Base-by-base conservation (phyloP, 768 basidiomycete genomes). In the Chalciporus sphaerocephalus region DNA sequence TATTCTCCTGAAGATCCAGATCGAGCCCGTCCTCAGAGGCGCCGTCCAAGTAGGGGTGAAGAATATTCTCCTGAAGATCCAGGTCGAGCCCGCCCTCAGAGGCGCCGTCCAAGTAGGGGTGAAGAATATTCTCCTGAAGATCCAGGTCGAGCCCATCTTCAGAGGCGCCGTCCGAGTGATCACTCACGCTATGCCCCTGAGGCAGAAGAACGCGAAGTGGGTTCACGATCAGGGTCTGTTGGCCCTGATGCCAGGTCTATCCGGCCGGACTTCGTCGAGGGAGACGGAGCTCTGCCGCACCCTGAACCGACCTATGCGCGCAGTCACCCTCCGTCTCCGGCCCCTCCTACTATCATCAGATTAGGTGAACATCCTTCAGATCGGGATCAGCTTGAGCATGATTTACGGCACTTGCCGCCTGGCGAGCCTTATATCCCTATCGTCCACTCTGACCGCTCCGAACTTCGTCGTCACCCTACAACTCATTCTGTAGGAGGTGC, bases 261-360 rank as follows among this genome's bases (percentile, higher is more conserved):
- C 13, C 49, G 47, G 28, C 51, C 51, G 24, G 51, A 43, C 36
- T 40, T 42, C 23, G 24, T 25, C 16, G 59, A 59, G 11, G 50
- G 33, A 21, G 55, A 53, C 11, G 17, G 36, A 21, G 28, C 13
- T 6, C 23, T 27, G 37, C 40, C 51, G 7, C 46, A 40, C 15
- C 38, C 27, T 12, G 11, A 44, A 21, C 48, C 47, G 24, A 35
- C 23, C 12, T 34, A 39, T 22, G 2, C 41, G 15, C 12, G 24
- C 27, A n/a, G 16, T 6, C 50, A 52, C 5, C 46, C 52, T 25
- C 42, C 38, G 22, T 63, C 64, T 18, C 63, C 61, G 13, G 32
- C 37, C 8, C 55, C 52, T 10, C 64, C 64, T 17, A 65, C 64
- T 8, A 57, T 65, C 21, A 66, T 65, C 17, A 59, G 61, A 44